These are phyloP conservation scores for Blastocladiella britannica DNA, from an alignment of 192 early-diverging fungal genomes.

Conservation along the genomic window DNA sequence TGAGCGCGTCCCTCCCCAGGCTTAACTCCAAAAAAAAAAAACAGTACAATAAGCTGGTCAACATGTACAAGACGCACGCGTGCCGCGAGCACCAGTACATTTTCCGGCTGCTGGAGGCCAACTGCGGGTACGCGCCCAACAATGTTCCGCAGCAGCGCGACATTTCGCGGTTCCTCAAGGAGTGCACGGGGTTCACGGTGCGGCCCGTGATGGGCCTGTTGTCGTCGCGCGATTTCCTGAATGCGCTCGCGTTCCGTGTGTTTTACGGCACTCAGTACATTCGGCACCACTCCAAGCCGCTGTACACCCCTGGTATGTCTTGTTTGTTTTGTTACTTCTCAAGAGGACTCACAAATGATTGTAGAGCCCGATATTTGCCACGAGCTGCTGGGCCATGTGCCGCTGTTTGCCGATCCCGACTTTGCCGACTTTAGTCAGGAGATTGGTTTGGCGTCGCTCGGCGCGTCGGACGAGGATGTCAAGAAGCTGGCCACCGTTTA, in stretches of 20 bases:
- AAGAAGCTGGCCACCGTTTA: slow-evolving; percentile 56
- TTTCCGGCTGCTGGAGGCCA: slow-evolving; percentile 69
- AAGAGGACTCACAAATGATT: slow-evolving; percentile 1
- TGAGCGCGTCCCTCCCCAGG: background rate
- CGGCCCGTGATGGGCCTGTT: slow-evolving; percentile 87
- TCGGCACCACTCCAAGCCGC: slow-evolving; percentile 71
- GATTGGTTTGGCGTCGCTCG: slow-evolving; percentile 80
- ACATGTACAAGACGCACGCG: slow-evolving; percentile 62
- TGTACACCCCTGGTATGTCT: slow-evolving; percentile 73
- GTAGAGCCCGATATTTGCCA: slow-evolving; percentile 76
- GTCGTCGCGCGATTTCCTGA: slow-evolving; percentile 81
- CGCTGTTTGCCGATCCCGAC: slow-evolving; percentile 58
- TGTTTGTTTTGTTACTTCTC: background rate
- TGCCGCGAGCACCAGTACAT: slow-evolving; percentile 83
- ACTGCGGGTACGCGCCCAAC: slow-evolving; percentile 68
- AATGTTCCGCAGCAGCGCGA: slow-evolving; percentile 77
- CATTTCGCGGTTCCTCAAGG: slow-evolving; percentile 77
- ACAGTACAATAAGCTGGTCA: slow-evolving; percentile 48
- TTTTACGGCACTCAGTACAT: slow-evolving; percentile 97
- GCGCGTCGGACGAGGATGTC: slow-evolving; percentile 77
- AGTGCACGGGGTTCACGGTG: slow-evolving; percentile 83
- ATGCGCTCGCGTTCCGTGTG: slow-evolving; percentile 87
- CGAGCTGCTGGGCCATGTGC: slow-evolving; percentile 79
- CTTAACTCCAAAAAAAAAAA: too few relatives aligned
- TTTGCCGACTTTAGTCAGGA: slow-evolving; percentile 90